Evolutionary conservation across 2,329 filamentous ascomycete genomes (phyloP), one percentile per base, ranked within the genome.

Genomic region (Colletotrichum endophyticum): DNA sequence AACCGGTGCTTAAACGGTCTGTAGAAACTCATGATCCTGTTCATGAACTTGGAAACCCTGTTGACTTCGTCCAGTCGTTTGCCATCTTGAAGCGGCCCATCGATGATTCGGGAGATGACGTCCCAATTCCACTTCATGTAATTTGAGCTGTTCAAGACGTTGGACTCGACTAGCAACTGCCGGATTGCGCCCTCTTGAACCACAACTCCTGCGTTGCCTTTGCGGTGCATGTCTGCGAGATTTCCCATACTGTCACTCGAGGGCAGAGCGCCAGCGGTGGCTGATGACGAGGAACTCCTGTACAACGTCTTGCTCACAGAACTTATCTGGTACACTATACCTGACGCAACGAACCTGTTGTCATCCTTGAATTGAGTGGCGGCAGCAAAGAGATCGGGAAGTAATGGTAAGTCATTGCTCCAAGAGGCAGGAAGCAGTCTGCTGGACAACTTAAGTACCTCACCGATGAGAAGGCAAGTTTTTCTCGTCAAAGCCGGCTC

Each of bases 111-210:
- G 75, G 96, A 91, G 57, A 99, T 96, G 49, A 98, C 88, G 77
- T 98, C 95, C 97, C 98, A 99, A 82, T 98, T 96, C 97, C 97
- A 99, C 84, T 99, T 99, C 53, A 92, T 89, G 81, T 95, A 98
- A 80, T 98, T 98, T 77, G 95, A 95, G 76, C 95, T 97, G 78
- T 94, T 95, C 62, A 99, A 88, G 3, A 99, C 95, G 71, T 95
- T 93, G 6, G 95, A 97, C 77, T 99, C 95, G 22, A 96, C 87
- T 32, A 93, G 82, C 4, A 93, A 85, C 81, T 93, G 91, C 25
- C 92, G 89, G 80, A 94, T 94, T 1, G 91, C 91, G 12, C 90
- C 89, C 80, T 94, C 92, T 77, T 94, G 89, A 62, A 89, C 90
- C 4, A 86, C 82, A 4, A 89, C 79, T 6, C 88, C 85, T 28